These are phyloP conservation scores for Coemansia nantahalensis DNA, from an alignment of 192 early-diverging fungal genomes.

Conservation along the genomic window DNA sequence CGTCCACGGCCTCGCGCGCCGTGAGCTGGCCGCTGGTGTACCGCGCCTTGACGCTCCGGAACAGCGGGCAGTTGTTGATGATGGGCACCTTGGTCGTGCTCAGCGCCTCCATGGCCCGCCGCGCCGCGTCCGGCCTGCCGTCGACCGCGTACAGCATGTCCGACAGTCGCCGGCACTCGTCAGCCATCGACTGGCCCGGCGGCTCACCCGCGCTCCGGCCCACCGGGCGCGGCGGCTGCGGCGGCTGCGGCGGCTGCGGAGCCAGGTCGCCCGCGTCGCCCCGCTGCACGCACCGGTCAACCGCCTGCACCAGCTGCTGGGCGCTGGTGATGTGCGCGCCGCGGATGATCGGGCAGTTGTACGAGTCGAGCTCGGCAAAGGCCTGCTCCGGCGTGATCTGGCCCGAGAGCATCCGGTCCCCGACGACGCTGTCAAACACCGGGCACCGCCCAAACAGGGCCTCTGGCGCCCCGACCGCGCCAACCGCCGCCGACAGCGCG, in stretches of 20 bases:
- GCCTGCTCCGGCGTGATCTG: slow-evolving; percentile 40
- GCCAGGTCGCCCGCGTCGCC: slow-evolving; percentile 5
- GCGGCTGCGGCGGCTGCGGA: no score
- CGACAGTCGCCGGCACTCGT: slow-evolving; percentile 45
- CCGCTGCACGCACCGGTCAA: slow-evolving; percentile 13
- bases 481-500: neutral
- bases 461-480: neutral
- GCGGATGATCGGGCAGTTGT: slow-evolving; percentile 52
- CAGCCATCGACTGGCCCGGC: slow-evolving; percentile 45
- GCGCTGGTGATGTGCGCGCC: slow-evolving; percentile 46
- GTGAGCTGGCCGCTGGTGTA: slow-evolving; percentile 33
- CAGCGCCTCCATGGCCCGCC: slow-evolving; percentile 32
- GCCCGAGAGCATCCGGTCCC: slow-evolving; percentile 35
- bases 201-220: slow-evolving; percentile 5
- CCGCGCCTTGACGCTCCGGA: slow-evolving; percentile 39
- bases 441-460: slow-evolving; percentile 40
- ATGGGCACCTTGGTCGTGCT: slow-evolving; percentile 36
- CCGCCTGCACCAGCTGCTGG: slow-evolving; percentile 32
- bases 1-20: slow-evolving; percentile 28
- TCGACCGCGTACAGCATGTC: slow-evolving; percentile 44
- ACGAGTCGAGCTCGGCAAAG: slow-evolving; percentile 49
- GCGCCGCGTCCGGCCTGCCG: slow-evolving; percentile 17
- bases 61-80: slow-evolving; percentile 49
- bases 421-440: slow-evolving; percentile 42
- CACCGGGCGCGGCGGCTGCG: neutral